Conservation (phyloP, 106 monocot genomes). For the Dendrobium huoshanense region DNA sequence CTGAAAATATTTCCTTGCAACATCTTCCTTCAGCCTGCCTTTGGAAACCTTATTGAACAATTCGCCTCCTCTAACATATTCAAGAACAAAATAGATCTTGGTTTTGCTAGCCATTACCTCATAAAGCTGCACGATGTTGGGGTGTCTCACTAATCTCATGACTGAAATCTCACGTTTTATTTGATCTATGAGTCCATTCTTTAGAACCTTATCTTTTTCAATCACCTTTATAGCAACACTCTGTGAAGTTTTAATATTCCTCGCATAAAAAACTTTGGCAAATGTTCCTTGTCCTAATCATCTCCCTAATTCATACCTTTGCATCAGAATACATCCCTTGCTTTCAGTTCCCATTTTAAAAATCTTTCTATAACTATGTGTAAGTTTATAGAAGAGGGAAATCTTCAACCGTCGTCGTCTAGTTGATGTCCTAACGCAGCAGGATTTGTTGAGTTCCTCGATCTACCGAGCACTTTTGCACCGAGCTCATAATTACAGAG, state of each 20-base stretch:
- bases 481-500: neutral
- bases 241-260: conserved; percentile 18
- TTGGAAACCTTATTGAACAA: conserved; percentile 27
- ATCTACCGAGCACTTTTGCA: neutral
- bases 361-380: neutral
- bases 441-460: conserved; percentile 3
- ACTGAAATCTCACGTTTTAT: conserved; percentile 43
- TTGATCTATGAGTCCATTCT: conserved; percentile 33
- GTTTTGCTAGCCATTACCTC: conserved; percentile 45
- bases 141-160: conserved; percentile 35
- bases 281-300: conserved; percentile 25
- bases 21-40: conserved; percentile 35
- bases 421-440: conserved; percentile 15
- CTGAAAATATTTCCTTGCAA: conserved; percentile 31
- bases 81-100: conserved; percentile 41
- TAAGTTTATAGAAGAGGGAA: neutral
- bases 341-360: conserved; percentile 16
- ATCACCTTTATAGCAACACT: conserved; percentile 38
- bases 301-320: conserved; percentile 24
- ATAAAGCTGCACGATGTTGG: conserved; percentile 30
- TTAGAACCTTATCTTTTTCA: conserved; percentile 34
- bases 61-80: conserved; percentile 35
- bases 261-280: conserved; percentile 24
- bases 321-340: conserved; percentile 22
- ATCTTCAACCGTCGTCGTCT: conserved; percentile 21